phyloP scores from a whole-genome alignment of 208 protist species.

The Trypanosoma platydactyli region DNA sequence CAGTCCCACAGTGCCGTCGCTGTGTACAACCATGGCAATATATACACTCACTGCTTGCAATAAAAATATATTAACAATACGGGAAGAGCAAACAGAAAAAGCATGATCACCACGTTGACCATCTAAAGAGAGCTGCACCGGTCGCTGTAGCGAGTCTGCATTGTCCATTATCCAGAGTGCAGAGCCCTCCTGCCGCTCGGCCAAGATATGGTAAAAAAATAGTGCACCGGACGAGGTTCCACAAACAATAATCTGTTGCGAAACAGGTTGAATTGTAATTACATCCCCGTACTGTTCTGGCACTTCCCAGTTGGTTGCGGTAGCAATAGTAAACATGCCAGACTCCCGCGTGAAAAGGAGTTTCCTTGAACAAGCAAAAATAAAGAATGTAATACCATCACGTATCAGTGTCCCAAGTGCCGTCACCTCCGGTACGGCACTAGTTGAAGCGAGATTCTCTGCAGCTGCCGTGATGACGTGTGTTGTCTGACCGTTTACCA shows the following conservation, averaged over 20 bases:
- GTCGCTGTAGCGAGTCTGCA: conserved; percentile 2
- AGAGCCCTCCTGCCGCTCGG: conserved; percentile 73
- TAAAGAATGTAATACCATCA: conserved; percentile 55
- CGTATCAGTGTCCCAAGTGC: conserved; percentile 69
- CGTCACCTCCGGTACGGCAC: conserved; percentile 44
- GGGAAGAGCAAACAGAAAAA: conserved; percentile 26
- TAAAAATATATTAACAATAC: conserved; percentile 46
- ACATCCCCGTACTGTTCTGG: conserved; percentile 55
- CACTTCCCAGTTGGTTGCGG: conserved; percentile 48
- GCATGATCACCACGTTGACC: conserved; percentile 10
- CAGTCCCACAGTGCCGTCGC: conserved; percentile 70
- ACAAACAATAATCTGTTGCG: conserved; percentile 62
- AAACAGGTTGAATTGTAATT: conserved; percentile 47
- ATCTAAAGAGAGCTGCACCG: conserved; percentile 7
- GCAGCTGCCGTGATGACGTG: conserved; percentile 57
- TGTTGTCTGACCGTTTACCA: conserved; percentile 78
- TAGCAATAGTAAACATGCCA: conserved; percentile 63
- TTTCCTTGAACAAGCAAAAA: conserved; percentile 51
- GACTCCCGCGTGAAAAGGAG: conserved; percentile 62
- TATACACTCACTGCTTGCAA: conserved; percentile 41
- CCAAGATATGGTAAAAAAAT: conserved; percentile 73
- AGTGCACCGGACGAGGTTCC: conserved; percentile 71
- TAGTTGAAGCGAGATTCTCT: conserved; percentile 13
- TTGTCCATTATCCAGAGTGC: conserved; percentile 62
- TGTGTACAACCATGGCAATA: conserved; percentile 65